Base-by-base conservation (phyloP, 495 filamentous ascomycete species). In the Aspergillus cristatus region DNA sequence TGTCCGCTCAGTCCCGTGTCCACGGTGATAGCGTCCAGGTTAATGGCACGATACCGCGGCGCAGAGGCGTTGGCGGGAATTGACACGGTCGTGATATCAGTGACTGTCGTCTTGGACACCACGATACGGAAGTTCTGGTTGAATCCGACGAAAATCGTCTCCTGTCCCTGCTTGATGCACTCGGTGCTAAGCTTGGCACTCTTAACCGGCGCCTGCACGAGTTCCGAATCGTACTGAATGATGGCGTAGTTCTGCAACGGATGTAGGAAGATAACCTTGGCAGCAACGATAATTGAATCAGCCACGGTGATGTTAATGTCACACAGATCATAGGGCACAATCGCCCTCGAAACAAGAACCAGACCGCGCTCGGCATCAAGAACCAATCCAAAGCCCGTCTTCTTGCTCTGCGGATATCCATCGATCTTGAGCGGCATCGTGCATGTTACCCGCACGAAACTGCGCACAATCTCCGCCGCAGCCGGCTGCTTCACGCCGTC, bases 181-280 rank as follows among this genome's bases (percentile, higher is more conserved):
- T 87, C 74, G 12, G 68, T 74, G 50, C 87, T 82, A 34, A 99
- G 75, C 51, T 72, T 83, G 15, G 91, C 90, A 47, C 81, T 89
- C 60, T 93, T 70, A 14, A 99, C 86, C 4, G 93, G 90, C 6
- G 93, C 91, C 47, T 93, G 75, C 31, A 97, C 93, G 1, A 99
- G 76, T 24, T 72, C 79, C 2, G 93, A 84, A 58, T 99, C 91
- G 54, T 97, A 99, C 60, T 93, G 83, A 39, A 99, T 75, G 49
- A 99, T 82, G 43, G 81, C 82, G 62, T 96, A 99, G 58, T 99
- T 99, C 54, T 96, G 93, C 20, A 97, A 68, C n/a, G 91, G 91
- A 58, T 99, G 91, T 65, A 99, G 72, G 69, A 99, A 99, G 14
- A 95, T 70, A 12, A 99, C 84, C 58, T 93, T 95, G 41, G 84